Percentiles rank a stretch among this genome's conserved stretches.
phyloP scores from a whole-genome alignment of 257 asterid genomes.

The Plantago major region DNA sequence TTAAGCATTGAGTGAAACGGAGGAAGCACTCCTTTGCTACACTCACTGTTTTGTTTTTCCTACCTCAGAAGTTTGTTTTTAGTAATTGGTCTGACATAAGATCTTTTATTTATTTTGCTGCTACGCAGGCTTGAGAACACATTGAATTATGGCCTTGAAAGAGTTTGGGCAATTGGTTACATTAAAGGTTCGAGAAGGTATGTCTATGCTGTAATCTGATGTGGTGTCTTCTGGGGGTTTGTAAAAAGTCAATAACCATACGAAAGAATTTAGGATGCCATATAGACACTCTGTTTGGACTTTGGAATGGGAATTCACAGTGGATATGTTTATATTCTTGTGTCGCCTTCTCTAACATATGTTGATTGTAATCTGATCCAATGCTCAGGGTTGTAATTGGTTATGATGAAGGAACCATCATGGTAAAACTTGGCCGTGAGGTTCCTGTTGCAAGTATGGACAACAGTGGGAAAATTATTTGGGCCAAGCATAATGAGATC shows the following conservation, averaged over 20 bases:
- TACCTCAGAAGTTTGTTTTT: slow-evolving; percentile 14
- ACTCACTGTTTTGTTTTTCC: background rate
- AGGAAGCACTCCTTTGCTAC: too few species aligned
- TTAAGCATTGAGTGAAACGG: too few species aligned
- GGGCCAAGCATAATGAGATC: slow-evolving; percentile 98
- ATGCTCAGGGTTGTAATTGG: slow-evolving; percentile 84
- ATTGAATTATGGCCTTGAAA: slow-evolving; percentile 91
- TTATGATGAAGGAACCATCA: slow-evolving; percentile 96
- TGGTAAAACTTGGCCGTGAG: slow-evolving; percentile 98
- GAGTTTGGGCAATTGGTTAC: slow-evolving; percentile 98
- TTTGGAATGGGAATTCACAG: slow-evolving; percentile 3
- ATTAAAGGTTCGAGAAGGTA: slow-evolving; percentile 91
- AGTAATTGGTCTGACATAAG: slow-evolving; percentile 2
- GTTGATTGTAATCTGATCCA: slow-evolving; percentile 17
- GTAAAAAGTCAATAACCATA: too few species aligned
- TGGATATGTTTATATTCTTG: background rate
- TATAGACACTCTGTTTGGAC: background rate
- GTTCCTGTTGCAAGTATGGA: slow-evolving; percentile 98
- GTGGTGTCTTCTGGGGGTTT: slow-evolving; percentile 5
- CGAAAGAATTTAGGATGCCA: slow-evolving; percentile 11
- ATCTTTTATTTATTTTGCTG: slow-evolving; percentile 24
- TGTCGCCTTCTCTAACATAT: slow-evolving; percentile 7
- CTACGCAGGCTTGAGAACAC: slow-evolving; percentile 90
- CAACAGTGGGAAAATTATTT: slow-evolving; percentile 86
- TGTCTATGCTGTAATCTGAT: slow-evolving; percentile 19